Evolutionary conservation across 768 basidiomycete genomes (phyloP).

Genomic region (Mycena metata): DNA sequence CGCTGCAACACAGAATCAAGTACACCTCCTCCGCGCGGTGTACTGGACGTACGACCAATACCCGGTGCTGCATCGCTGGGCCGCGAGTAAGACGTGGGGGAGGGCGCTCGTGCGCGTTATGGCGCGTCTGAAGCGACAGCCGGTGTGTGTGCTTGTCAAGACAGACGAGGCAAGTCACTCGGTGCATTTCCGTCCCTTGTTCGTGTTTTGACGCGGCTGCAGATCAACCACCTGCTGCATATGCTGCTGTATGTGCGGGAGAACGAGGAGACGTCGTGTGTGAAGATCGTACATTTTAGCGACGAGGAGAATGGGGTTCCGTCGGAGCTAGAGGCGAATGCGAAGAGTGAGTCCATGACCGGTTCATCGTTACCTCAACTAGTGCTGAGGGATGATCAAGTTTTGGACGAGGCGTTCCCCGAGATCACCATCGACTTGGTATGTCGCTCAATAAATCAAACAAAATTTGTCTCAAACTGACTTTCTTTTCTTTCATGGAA

Average conservation of each 20-base stretch:
- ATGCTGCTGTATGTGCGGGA: slow-evolving; percentile 74
- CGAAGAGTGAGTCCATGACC: slow-evolving; percentile 59
- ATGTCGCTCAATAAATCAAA: slow-evolving; percentile 24
- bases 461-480: too few relatives aligned
- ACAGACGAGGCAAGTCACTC: slow-evolving; percentile 61
- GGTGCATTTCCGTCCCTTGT: too few relatives aligned
- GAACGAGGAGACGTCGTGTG: slow-evolving; percentile 78
- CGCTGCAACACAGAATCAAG: slow-evolving; percentile 65
- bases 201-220: too few relatives aligned
- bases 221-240: slow-evolving; percentile 77
- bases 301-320: slow-evolving; percentile 64
- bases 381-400: slow-evolving; percentile 27
- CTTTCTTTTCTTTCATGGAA: slow-evolving; percentile 37
- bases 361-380: neutral
- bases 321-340: slow-evolving; percentile 80
- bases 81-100: slow-evolving; percentile 57
- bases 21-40: slow-evolving; percentile 61
- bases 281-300: slow-evolving; percentile 79
- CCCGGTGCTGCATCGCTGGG: slow-evolving; percentile 59
- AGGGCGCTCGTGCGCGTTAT: slow-evolving; percentile 58
- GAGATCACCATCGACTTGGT: slow-evolving; percentile 75
- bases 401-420: slow-evolving; percentile 66
- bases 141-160: slow-evolving; percentile 72
- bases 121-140: slow-evolving; percentile 61
- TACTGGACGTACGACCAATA: slow-evolving; percentile 78